Conservation (phyloP, 179 eudicot species). For the Amaranthus tricolor region DNA sequence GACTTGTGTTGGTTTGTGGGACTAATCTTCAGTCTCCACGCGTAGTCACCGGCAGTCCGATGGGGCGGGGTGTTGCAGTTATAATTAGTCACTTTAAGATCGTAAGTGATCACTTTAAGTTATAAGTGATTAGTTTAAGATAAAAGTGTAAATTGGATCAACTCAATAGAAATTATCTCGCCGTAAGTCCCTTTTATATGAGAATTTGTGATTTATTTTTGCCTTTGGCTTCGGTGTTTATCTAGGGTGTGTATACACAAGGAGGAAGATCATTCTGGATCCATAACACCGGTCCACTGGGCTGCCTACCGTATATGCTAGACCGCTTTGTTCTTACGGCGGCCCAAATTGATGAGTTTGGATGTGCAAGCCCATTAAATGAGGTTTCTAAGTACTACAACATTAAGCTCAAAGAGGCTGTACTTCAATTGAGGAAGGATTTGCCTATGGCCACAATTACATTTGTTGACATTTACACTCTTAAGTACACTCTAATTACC, state of each 20-base stretch:
- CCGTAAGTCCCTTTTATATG: too few relatives aligned
- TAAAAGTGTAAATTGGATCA: too few relatives aligned
- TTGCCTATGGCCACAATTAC: constrained; percentile 70
- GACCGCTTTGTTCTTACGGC: constrained; percentile 37
- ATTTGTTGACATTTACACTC: constrained; percentile 71
- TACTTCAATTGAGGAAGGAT: constrained; percentile 52
- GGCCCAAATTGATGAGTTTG: constrained; percentile 51
- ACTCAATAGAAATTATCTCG: too few relatives aligned
- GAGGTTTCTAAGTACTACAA: constrained; percentile 69
- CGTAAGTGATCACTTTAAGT: too few relatives aligned
- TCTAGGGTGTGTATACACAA: constrained; percentile 50
- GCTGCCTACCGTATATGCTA: constrained; percentile 66
- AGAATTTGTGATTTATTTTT: too few relatives aligned
- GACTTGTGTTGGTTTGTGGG: too few relatives aligned
- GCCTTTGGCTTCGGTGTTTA: not conserved
- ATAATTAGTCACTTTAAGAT: too few relatives aligned
- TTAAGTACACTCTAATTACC: constrained; percentile 53
- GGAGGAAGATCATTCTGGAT: constrained; percentile 92
- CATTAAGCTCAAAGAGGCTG: constrained; percentile 45
- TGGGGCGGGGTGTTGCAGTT: too few relatives aligned
- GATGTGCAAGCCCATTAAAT: constrained; percentile 61
- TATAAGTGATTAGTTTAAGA: too few relatives aligned
- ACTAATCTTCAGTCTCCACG: too few relatives aligned
- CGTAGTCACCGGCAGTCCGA: too few relatives aligned
- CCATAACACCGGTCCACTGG: constrained; percentile 91